Evolutionary conservation across 2,329 filamentous ascomycete genomes (phyloP), one percentile per base, ranked within the genome.

Genomic region (Aspergillus uvarum): DNA sequence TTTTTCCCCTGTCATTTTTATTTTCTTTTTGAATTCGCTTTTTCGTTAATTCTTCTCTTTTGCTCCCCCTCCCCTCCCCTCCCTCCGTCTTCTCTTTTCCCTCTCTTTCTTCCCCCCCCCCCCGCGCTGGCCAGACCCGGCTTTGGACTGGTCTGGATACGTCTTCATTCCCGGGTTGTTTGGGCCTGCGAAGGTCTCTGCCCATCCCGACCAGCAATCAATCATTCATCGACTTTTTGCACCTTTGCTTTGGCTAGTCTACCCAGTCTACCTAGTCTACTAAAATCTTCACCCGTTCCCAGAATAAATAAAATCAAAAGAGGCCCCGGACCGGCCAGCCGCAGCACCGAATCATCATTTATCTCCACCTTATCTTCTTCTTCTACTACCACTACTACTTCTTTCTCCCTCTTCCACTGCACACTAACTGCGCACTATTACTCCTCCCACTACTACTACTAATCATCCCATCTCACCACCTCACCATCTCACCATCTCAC

Each of bases 111-210:
- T 49, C 24, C 35, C 49, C 54, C 57, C 52, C 53, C 64, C 65
- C 65, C 65, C 64, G 65, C 65, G 64, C 61, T 67, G 65, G 65
- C 65, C 60, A 67, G 65, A 63, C 59, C 63, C 38, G 49, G 55
- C 62, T 55, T 55, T 62, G 59, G 62, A 64, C 58, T 58, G 60
- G 61, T 63, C 63, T 63, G 61, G 63, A 61, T 65, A 60, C 58
- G 49, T 59, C 57, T 59, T 61, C 59, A 61, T 63, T 62, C 60
- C 60, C 54, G 56, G 53, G 49, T 60, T 50, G 57, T 59, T 60
- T 59, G 56, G 56, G 47, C 56, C 47, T 19, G 32, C 49, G 35
- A 47, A 42, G 38, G 48, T 58, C 31, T 58, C 50, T 51, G 31
- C 51, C 51, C 56, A 54, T 59, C 54, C 44, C 38, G 51, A 54